Base-by-base conservation (phyloP, 2,329 filamentous ascomycete species). In the Claviceps humidiphila region DNA sequence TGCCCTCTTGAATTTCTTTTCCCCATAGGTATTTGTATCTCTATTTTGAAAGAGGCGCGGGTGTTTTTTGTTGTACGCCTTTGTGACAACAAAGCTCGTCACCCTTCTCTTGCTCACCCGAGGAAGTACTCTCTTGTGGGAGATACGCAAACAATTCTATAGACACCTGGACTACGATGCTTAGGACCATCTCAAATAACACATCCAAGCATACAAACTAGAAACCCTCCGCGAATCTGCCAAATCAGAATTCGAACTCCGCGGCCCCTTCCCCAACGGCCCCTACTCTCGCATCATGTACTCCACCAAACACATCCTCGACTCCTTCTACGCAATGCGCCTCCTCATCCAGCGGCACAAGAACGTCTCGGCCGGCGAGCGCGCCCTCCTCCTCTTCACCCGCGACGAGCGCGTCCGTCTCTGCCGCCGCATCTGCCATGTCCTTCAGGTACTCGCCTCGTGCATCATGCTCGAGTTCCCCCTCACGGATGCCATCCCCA, bases 271-370 rank as follows among this genome's bases (percentile, higher is more conserved):
- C 60, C 88, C 89, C 1, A 77, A 83, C 56, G 80, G 77, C 44
- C 77, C 81, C 16, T 90, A 87, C 64, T 79, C 77, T 4, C 79
- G 82, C 39, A 85, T 97, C 53, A 77, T 97, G 63, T 78, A 80
- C 22, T 84, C 84, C 9, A 95, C 90, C 1, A 84, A 85, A 56
- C 82, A 85, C 50, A 87, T 96, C 68, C 80, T 97, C 4, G 90
- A 96, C 67, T 85, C 88, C 40, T 96, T 98, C 66, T 90, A 97
- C 63, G 89, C 90, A 50, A 95, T 98, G 88, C 94, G 91, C 57
- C 80, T 96, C 11, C 84, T 96, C 56, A 89, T 95, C 40, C 77
- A 86, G 62, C 91, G 90, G 61, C 87, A 91, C 54, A 73, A 84
- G 11, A 78, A 78, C 40, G 78, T 88, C 1, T 89, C 83, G 2